Evolutionary conservation across 2,329 filamentous ascomycete species (phyloP).

Genomic region (Sclerotinia glacialis): DNA sequence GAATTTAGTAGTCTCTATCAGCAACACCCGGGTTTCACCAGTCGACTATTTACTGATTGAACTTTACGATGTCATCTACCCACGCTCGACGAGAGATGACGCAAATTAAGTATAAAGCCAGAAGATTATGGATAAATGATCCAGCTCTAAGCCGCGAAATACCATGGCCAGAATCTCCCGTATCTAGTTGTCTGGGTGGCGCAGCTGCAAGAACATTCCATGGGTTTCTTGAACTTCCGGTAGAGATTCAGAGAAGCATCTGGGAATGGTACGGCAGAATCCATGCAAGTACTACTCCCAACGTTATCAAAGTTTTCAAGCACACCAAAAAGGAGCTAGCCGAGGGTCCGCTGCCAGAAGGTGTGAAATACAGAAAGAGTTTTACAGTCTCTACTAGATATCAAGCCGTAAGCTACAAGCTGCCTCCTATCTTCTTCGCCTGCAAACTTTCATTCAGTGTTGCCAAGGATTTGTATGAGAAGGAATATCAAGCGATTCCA

Average conservation of each 20-base stretch:
- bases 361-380: not conserved
- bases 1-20: not conserved
- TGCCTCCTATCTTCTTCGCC: not conserved
- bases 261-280: conserved; percentile 12
- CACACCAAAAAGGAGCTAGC: not conserved
- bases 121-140: no score
- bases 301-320: not conserved
- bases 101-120: no score
- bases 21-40: not conserved
- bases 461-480: not conserved
- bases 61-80: accelerated
- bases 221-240: not conserved
- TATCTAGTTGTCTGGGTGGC: no score
- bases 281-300: not conserved
- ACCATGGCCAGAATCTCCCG: no score
- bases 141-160: no score
- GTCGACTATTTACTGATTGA: accelerated
- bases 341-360: not conserved
- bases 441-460: not conserved
- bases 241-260: not conserved
- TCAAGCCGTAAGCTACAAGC: not conserved
- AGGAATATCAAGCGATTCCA: not conserved
- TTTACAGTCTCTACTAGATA: not conserved
- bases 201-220: not conserved
- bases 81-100: no score